These are phyloP conservation scores for Dillenia suffruticosa DNA, from an alignment of 164 flowering plant genomes.

Conservation along the genomic window DNA sequence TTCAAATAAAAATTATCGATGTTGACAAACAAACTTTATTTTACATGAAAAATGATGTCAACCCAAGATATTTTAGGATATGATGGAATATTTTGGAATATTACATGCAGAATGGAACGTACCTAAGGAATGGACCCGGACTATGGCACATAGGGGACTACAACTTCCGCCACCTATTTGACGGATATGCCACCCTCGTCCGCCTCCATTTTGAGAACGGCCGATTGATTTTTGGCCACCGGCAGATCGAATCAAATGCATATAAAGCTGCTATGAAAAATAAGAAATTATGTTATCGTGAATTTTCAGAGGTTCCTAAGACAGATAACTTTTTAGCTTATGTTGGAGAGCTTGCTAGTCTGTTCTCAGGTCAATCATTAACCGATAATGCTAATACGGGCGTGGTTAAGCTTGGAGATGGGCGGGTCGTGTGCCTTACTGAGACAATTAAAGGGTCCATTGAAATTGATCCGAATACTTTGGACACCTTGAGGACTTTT, in stretches of 20 bases:
- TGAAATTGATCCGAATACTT: slow-evolving; percentile 58
- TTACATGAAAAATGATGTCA: too few species aligned
- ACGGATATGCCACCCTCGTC: slow-evolving; percentile 88
- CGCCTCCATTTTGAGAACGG: slow-evolving; percentile 73
- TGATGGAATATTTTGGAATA: too few species aligned
- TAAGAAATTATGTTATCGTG: slow-evolving; percentile 71
- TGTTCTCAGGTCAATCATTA: slow-evolving; percentile 84
- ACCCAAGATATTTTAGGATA: too few species aligned
- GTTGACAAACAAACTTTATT: too few species aligned
- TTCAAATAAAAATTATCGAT: too few species aligned
- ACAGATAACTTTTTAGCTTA: slow-evolving; percentile 57
- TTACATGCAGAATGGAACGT: slow-evolving; percentile 78
- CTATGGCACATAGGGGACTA: slow-evolving; percentile 83
- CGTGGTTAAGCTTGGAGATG: slow-evolving; percentile 77
- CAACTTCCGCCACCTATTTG: slow-evolving; percentile 93
- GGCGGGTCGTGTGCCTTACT: slow-evolving; percentile 85
- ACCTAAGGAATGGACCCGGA: slow-evolving; percentile 95
- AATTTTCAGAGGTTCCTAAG: slow-evolving; percentile 87
- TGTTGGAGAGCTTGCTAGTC: slow-evolving; percentile 63
- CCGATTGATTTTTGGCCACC: slow-evolving; percentile 62
- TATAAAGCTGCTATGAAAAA: slow-evolving; percentile 75
- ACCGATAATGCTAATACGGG: slow-evolving; percentile 98
- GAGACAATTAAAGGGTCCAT: slow-evolving; percentile 93
- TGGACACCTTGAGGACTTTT: slow-evolving; percentile 79
- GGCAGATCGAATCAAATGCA: slow-evolving; percentile 85